Conservation (phyloP, 78 protist genomes). For the Monosiga brevicollis region DNA sequence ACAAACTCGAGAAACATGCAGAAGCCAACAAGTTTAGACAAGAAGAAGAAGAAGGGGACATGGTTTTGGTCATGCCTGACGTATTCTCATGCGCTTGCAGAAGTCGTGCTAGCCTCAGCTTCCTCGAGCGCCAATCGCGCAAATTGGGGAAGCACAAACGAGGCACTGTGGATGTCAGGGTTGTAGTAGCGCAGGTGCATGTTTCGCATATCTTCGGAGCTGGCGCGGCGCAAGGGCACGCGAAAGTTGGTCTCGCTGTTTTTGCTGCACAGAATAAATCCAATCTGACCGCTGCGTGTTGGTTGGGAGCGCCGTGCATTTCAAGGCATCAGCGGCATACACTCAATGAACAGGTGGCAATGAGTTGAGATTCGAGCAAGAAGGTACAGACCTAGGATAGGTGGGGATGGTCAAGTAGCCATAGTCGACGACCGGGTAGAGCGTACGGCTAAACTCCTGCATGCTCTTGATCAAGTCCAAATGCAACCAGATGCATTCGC, state of each 20-base stretch:
- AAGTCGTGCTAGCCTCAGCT: not conserved
- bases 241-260: not conserved
- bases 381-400: too few relatives aligned
- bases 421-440: conserved; percentile 58
- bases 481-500: conserved; percentile 82
- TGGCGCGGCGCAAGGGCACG: conserved; percentile 4
- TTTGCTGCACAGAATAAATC: conserved; percentile 45
- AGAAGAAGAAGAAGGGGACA: too few relatives aligned
- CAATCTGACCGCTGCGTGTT: conserved; percentile 89
- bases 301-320: too few relatives aligned
- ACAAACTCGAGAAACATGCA: too few relatives aligned
- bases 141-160: conserved; percentile 82
- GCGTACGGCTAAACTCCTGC: conserved; percentile 17
- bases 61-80: too few relatives aligned
- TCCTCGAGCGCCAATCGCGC: conserved; percentile 21
- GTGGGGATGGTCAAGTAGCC: conserved; percentile 77
- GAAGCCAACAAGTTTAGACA: too few relatives aligned
- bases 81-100: too few relatives aligned
- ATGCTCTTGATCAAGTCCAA: conserved; percentile 55
- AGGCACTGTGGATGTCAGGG: conserved; percentile 61
- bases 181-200: conserved; percentile 69
- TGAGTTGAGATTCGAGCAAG: too few relatives aligned
- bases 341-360: too few relatives aligned
- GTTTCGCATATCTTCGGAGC: not conserved
- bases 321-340: too few relatives aligned